A percentile compares a stretch with the other conserved stretches of the same genome.
Evolutionary conservation across 2,329 filamentous ascomycete species (phyloP).

Genomic region (Drechslerella stenobrocha): DNA sequence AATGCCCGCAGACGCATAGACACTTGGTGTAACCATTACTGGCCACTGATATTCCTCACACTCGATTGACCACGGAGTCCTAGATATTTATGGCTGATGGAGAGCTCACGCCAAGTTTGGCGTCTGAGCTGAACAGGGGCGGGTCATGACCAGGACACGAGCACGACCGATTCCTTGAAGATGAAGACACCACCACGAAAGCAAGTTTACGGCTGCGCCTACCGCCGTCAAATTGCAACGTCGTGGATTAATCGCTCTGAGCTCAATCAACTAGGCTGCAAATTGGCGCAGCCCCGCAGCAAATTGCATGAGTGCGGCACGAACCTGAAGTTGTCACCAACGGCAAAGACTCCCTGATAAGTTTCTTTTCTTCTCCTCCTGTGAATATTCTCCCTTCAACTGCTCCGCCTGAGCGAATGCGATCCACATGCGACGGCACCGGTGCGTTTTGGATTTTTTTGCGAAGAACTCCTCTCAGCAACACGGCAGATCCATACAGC

Average conservation of each 20-base stretch:
- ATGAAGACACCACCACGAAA: slow-evolving; percentile 4
- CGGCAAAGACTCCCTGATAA: no score
- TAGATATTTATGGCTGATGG: no score
- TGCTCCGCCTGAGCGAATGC: background rate
- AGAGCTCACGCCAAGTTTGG: slow-evolving; percentile 1
- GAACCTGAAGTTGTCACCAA: slow-evolving; percentile 18
- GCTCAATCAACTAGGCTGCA: slow-evolving; percentile 3
- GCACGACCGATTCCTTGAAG: background rate
- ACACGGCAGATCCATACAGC: slow-evolving; percentile 43
- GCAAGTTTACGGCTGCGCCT: background rate
- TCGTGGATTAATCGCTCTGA: background rate
- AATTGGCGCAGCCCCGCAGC: background rate
- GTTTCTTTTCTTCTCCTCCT: slow-evolving; percentile 14
- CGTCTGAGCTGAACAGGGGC: slow-evolving; percentile 1
- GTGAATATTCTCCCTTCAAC: background rate
- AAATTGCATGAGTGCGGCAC: slow-evolving; percentile 39
- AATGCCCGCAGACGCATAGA: background rate
- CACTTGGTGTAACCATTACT: slow-evolving; percentile 5
- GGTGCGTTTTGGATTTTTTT: slow-evolving; percentile 6
- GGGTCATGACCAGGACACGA: background rate
- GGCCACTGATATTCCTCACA: background rate
- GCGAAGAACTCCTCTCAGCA: slow-evolving; percentile 45
- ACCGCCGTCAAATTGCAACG: slow-evolving; percentile 6
- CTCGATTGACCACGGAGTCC: background rate
- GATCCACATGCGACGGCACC: background rate